A percentile compares a stretch with the other conserved stretches of the same genome.
Evolutionary conservation across 139 green algal species (phyloP).

Genomic region (Chlorella sp.): DNA sequence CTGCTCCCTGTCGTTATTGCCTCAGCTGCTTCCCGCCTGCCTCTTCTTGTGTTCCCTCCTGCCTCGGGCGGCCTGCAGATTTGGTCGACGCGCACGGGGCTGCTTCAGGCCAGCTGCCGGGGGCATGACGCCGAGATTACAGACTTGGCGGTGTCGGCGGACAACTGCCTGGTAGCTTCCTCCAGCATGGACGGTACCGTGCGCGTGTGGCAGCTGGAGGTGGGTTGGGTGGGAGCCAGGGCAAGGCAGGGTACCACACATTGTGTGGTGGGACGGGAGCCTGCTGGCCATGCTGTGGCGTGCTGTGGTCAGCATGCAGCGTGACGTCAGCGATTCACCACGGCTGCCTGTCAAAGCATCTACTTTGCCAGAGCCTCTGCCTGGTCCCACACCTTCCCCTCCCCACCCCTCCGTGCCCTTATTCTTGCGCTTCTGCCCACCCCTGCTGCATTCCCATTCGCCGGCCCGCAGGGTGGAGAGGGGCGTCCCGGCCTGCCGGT

Average conservation of each 20-base stretch:
- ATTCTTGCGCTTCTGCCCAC: background rate
- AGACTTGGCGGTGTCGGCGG: conserved; percentile 86
- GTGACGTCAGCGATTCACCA: no score
- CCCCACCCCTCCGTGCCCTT: no score
- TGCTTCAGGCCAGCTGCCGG: conserved; percentile 68
- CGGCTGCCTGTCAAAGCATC: no score
- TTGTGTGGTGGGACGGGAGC: background rate
- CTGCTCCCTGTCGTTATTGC: background rate
- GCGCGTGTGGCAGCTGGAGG: conserved; percentile 70
- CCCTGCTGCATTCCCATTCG: background rate
- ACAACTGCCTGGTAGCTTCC: conserved; percentile 77
- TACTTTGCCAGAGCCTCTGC: no score
- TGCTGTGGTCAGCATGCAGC: no score
- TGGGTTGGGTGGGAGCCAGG: background rate
- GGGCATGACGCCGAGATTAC: conserved; percentile 93
- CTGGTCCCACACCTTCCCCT: no score
- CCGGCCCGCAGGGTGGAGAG: background rate
- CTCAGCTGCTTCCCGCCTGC: background rate
- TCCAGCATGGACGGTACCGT: conserved; percentile 74
- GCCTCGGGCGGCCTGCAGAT: conserved; percentile 54
- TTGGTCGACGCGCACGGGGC: conserved; percentile 68
- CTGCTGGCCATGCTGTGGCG: no score
- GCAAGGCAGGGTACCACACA: no score
- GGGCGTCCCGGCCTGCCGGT: conserved; percentile 55
- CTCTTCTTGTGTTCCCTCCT: no score